A percentile compares a stretch with the other conserved stretches of the same genome.
These are phyloP conservation scores for Talaromyces proteolyticus DNA, from an alignment of 495 filamentous ascomycete species.

Conservation along the genomic window DNA sequence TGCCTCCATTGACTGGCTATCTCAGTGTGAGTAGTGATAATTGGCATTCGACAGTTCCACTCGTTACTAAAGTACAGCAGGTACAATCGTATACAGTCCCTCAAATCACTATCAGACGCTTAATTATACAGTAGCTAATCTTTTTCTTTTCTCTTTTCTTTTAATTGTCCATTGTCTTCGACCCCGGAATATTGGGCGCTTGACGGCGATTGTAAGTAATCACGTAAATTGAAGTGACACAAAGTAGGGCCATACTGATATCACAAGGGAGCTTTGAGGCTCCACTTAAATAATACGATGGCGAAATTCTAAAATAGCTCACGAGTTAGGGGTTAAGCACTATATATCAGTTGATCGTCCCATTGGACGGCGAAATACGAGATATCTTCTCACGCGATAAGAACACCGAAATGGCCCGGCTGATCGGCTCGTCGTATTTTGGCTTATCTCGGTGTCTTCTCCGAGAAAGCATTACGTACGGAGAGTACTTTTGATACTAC, in stretches of 20 bases:
- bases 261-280: too few relatives aligned
- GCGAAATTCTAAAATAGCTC: too few relatives aligned
- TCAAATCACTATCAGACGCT: not conserved
- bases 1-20: not conserved
- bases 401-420: not conserved
- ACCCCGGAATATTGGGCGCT: not conserved
- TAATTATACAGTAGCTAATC: not conserved
- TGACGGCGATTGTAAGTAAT: not conserved
- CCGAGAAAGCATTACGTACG: too few relatives aligned
- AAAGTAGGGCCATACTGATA: too few relatives aligned
- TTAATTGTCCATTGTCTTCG: not conserved
- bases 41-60: too few relatives aligned
- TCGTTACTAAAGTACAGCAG: too few relatives aligned
- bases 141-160: not conserved
- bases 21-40: too few relatives aligned
- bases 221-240: not conserved
- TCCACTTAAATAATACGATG: too few relatives aligned
- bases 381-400: not conserved
- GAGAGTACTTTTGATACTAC: too few relatives aligned
- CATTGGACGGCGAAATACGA: not conserved
- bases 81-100: too few relatives aligned
- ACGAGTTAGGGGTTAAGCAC: too few relatives aligned
- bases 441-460: too few relatives aligned
- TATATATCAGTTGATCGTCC: not conserved
- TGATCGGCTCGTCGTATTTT: not conserved